A percentile compares a stretch with the other conserved stretches of the same genome.
These are phyloP conservation scores for Xylaria multiplex DNA, from an alignment of 2,329 filamentous ascomycete species.

Conservation along the genomic window DNA sequence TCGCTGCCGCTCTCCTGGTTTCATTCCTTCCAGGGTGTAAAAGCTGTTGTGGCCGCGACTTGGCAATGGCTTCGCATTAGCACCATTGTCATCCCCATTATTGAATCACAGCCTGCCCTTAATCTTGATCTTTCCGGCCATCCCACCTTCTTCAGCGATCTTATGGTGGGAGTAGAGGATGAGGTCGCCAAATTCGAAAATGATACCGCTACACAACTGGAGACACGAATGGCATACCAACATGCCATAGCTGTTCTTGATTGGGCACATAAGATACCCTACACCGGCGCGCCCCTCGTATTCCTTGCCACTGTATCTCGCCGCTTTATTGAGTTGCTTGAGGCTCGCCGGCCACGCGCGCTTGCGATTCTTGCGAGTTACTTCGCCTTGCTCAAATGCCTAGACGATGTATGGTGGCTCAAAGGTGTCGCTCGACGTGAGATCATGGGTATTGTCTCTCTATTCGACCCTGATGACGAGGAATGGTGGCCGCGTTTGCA, in stretches of 20 bases:
- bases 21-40: constrained; percentile 74
- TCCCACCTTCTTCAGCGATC: constrained; percentile 68
- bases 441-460: constrained; percentile 69
- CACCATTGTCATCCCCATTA: constrained; percentile 67
- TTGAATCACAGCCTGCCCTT: constrained; percentile 71
- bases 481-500: constrained; percentile 70
- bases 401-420: constrained; percentile 75
- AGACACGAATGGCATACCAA: constrained; percentile 66
- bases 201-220: constrained; percentile 34
- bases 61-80: constrained; percentile 72
- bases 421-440: constrained; percentile 72
- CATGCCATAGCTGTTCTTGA: constrained; percentile 74
- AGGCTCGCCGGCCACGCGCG: constrained; percentile 67
- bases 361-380: constrained; percentile 73
- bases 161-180: constrained; percentile 67
- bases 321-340: constrained; percentile 69
- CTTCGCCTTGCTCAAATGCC: constrained; percentile 70
- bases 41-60: constrained; percentile 70
- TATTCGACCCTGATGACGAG: constrained; percentile 66
- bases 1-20: constrained; percentile 72
- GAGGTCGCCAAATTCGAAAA: constrained; percentile 56
- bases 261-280: constrained; percentile 71
- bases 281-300: constrained; percentile 67
- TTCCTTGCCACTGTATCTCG: constrained; percentile 73
- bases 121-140: constrained; percentile 66